Percentiles rank a stretch among this genome's conserved stretches.
Conservation (phyloP, 1,139 yeast genomes). For the Geotrichum bryndzae region DNA sequence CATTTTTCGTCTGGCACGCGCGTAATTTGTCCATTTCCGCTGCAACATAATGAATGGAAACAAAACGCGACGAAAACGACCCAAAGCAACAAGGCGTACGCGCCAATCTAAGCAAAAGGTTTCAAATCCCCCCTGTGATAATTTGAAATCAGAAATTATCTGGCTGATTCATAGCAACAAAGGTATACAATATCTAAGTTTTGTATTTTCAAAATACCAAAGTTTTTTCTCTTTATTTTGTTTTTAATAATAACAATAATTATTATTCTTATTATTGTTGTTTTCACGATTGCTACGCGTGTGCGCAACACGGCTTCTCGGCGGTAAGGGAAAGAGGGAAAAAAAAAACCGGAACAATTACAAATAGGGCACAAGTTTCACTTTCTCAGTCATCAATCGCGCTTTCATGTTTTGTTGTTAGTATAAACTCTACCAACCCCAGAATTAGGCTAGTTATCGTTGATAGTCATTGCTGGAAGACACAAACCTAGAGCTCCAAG, state of each 20-base stretch:
- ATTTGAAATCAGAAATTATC: background rate
- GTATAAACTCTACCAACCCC: no score
- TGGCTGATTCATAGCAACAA: background rate
- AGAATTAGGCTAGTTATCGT: no score
- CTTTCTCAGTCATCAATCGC: no score
- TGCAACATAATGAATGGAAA: background rate
- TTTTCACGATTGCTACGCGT: no score
- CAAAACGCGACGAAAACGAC: conserved; percentile 2
- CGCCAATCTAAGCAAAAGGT: background rate
- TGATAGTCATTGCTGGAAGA: no score
- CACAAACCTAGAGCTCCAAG: background rate
- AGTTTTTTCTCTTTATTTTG: no score
- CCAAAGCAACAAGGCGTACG: background rate
- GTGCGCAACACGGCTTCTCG: background rate
- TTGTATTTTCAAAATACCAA: background rate
- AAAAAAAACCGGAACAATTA: background rate
- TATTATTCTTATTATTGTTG: no score
- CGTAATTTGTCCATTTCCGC: conserved; percentile 4
- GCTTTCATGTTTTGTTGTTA: no score
- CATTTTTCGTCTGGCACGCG: background rate
- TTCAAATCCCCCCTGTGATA: background rate
- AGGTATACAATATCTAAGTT: background rate
- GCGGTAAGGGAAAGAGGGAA: background rate
- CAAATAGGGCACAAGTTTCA: background rate
- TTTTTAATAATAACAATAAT: no score